Evolutionary conservation across 2,329 filamentous ascomycete genomes (phyloP).

Genomic region (Coniochaeta sp.): DNA sequence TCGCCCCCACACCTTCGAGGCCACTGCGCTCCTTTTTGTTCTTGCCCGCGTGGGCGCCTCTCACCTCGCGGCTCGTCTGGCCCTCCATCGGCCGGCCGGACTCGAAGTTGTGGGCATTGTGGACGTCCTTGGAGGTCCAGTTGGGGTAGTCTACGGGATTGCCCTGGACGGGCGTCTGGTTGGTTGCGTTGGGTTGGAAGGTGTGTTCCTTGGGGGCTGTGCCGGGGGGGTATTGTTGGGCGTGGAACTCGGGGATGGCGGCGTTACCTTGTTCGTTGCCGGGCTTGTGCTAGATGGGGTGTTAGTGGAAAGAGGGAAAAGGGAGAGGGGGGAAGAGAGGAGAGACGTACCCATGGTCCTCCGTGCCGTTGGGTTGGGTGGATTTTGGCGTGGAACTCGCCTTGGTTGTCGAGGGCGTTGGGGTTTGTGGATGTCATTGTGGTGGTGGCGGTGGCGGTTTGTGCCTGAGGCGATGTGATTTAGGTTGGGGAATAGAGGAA

Average conservation of each 20-base stretch:
- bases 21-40: conserved; percentile 30
- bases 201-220: conserved; percentile 46
- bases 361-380: conserved; percentile 44
- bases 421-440: conserved; percentile 30
- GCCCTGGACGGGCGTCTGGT: conserved; percentile 17
- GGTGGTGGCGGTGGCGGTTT: too few relatives aligned
- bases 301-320: background rate
- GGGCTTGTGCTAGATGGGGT: conserved; percentile 48
- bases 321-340: background rate
- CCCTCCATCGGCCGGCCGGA: conserved; percentile 36
- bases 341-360: conserved; percentile 46
- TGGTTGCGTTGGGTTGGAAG: conserved; percentile 30
- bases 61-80: conserved; percentile 32
- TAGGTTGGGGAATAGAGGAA: background rate
- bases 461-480: background rate
- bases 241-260: conserved; percentile 54
- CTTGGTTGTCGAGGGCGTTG: conserved; percentile 45
- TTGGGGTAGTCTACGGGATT: conserved; percentile 31
- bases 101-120: conserved; percentile 26
- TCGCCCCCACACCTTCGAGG: conserved; percentile 30
- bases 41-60: conserved; percentile 24
- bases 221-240: conserved; percentile 53
- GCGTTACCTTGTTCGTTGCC: conserved; percentile 56
- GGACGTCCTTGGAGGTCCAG: conserved; percentile 35
- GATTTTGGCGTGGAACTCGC: conserved; percentile 47